phyloP scores from a whole-genome alignment of 495 filamentous ascomycete genomes.

The Ramalina intermedia region DNA sequence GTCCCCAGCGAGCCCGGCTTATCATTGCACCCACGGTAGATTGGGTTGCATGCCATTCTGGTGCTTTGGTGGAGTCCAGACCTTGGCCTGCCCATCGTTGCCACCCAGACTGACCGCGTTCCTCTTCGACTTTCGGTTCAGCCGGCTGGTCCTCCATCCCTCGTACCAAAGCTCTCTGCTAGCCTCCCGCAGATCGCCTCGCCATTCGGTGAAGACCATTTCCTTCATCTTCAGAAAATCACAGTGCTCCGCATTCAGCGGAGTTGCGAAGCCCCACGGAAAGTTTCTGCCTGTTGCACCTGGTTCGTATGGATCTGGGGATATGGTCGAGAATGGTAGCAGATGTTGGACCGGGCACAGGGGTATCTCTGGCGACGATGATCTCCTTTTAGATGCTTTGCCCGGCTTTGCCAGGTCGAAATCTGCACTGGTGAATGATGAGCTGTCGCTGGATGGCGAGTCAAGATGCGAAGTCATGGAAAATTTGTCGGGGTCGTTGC shows the following conservation, averaged over 20 bases:
- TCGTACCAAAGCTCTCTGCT: slow-evolving; percentile 94
- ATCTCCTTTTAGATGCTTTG: slow-evolving; percentile 25
- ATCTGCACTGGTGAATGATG: slow-evolving; percentile 32
- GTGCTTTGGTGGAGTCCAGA: neutral
- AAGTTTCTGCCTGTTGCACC: slow-evolving; percentile 68
- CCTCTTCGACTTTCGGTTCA: slow-evolving; percentile 29
- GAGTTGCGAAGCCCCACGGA: slow-evolving; percentile 93
- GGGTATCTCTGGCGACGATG: slow-evolving; percentile 6
- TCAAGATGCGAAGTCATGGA: slow-evolving; percentile 13
- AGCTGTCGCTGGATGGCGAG: slow-evolving; percentile 16
- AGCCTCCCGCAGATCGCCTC: slow-evolving; percentile 76
- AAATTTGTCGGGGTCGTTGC: slow-evolving; percentile 8
- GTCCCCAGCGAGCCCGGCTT: neutral
- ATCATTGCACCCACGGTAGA: neutral
- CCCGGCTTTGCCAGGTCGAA: slow-evolving; percentile 21
- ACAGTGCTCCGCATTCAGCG: slow-evolving; percentile 79
- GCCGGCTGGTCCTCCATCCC: slow-evolving; percentile 72
- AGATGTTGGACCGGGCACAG: slow-evolving; percentile 17
- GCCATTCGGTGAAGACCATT: slow-evolving; percentile 85
- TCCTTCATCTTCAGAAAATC: slow-evolving; percentile 89
- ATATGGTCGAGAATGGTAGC: slow-evolving; percentile 84
- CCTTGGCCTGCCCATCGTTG: neutral
- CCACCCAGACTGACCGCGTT: slow-evolving; percentile 4
- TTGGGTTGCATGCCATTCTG: neutral
- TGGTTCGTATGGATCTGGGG: slow-evolving; percentile 78